Evolutionary conservation across 2,329 filamentous ascomycete genomes (phyloP), one percentile per base, ranked within the genome.

Genomic region (Colletotrichum somersetense): DNA sequence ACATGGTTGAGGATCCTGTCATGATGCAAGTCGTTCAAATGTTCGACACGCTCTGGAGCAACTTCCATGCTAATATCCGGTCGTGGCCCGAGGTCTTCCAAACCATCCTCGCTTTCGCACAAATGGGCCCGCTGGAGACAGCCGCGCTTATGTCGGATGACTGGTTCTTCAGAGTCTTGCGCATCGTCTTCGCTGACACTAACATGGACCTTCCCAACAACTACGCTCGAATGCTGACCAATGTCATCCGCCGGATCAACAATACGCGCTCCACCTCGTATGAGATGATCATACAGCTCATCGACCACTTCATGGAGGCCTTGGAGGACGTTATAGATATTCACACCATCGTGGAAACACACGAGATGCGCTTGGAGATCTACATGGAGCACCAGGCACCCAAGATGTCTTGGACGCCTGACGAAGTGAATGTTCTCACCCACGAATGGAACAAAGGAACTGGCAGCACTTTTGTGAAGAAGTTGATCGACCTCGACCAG

Each of bases 31-130:
- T 50, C 10, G 42, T 62, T 20, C 66, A 55, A 56, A 20, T 89
- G 30, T 84, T 94, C 62, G 82, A 85, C 40, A 79, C 85, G 30
- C 79, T 93, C 4, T 94, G 90, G 88, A 82, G 86, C 3, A 83
- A 81, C n/a, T 89, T 94, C 68, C 89, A 93, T 72, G 80, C 83
- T 3, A 84, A 87, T 57, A 83, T 89, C 38, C 88, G 91, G 68
- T 88, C 92, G 3, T 96, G 93, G 93, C 89, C 91, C 53, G 93
- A 96, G 76, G 91, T 92, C 70, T 96, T 96, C 78, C 87, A 88
- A 16, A 86, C 92, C n/a, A 84, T 95, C 73, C 78, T 88, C n/a
- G 83, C 83, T n/a, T 91, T 95, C 77, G 89, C 90, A 18, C 85
- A 83, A 57, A 80, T 93, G 66, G 92, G 92, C 1, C 80, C 84